Evolutionary conservation across 345 rosid genomes (phyloP).

Genomic region (Trapa incisa): DNA sequence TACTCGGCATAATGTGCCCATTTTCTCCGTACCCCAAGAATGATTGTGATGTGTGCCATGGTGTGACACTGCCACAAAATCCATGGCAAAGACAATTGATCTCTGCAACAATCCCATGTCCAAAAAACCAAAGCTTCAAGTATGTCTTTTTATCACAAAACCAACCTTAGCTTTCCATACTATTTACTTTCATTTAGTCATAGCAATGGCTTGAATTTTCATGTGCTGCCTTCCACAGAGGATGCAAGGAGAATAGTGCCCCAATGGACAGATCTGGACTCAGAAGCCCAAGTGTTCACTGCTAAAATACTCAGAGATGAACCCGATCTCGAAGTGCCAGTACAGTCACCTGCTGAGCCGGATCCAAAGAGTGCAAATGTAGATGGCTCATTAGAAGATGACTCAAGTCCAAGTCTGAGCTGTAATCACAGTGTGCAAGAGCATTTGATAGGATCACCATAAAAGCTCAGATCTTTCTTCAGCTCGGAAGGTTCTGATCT

Average conservation of each 20-base stretch:
- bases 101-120: constrained; percentile 99
- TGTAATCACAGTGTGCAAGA: constrained; percentile 17
- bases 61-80: constrained; percentile 94
- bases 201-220: not conserved
- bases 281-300: constrained; percentile 63
- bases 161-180: no score
- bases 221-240: constrained; percentile 20
- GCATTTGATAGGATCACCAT: not conserved
- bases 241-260: constrained; percentile 83
- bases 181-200: not conserved
- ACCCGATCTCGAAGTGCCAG: constrained; percentile 34
- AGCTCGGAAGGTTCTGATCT: no score
- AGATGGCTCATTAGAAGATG: constrained; percentile 19
- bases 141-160: constrained; percentile 1
- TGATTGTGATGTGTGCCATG: constrained; percentile 99
- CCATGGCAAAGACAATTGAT: constrained; percentile 91
- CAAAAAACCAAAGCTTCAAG: constrained; percentile 97
- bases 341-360: constrained; percentile 14
- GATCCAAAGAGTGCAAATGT: constrained; percentile 6
- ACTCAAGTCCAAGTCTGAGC: constrained; percentile 64
- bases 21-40: constrained; percentile 88
- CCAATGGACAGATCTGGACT: constrained; percentile 74
- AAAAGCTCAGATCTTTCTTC: no score
- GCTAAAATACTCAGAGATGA: constrained; percentile 69
- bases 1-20: constrained; percentile 92